Conservation (phyloP, 2,329 filamentous ascomycete species). For the Cercospora zeina region DNA sequence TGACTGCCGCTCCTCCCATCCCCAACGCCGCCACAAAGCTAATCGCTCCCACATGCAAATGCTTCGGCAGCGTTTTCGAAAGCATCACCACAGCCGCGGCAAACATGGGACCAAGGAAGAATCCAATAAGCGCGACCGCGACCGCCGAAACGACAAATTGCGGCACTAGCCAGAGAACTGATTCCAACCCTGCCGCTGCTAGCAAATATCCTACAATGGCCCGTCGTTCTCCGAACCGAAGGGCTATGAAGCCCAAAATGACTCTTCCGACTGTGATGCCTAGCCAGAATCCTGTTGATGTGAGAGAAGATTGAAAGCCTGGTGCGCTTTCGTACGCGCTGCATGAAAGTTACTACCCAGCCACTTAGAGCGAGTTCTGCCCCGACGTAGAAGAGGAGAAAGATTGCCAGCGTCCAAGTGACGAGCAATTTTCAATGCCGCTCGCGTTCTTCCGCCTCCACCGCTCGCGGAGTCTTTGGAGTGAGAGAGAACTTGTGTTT, state of each 20-base stretch:
- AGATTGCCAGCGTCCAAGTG: neutral
- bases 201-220: neutral
- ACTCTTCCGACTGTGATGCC: neutral
- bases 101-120: neutral
- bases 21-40: conserved; percentile 17
- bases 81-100: conserved; percentile 23
- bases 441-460: neutral
- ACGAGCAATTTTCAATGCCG: neutral
- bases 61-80: conserved; percentile 27
- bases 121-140: neutral
- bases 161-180: neutral
- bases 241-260: neutral
- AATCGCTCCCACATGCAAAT: conserved; percentile 28
- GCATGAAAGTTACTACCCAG: neutral
- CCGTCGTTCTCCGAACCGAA: neutral
- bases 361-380: neutral
- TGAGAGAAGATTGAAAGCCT: neutral
- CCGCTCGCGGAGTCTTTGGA: neutral
- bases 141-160: neutral
- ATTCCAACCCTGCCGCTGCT: neutral
- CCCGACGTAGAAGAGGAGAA: neutral
- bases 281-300: neutral
- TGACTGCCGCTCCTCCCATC: conserved; percentile 38
- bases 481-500: neutral
- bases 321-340: neutral